These are phyloP conservation scores for Aquilaria malaccensis DNA, from an alignment of 345 rosid species.

Conservation along the genomic window DNA sequence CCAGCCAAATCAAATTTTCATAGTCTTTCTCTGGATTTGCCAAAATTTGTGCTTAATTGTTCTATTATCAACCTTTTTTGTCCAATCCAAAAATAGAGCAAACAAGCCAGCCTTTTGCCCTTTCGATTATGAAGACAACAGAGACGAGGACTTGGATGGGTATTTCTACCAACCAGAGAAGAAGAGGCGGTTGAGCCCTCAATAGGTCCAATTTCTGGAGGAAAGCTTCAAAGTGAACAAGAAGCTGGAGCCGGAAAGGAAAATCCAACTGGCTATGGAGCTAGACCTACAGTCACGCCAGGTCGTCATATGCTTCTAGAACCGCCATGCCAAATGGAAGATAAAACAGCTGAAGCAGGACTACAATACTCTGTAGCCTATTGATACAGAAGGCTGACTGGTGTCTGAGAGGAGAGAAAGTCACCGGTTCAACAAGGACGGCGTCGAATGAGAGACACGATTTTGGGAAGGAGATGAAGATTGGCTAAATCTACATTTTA, in stretches of 20 bases:
- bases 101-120: slow-evolving; percentile 19
- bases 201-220: slow-evolving; percentile 61
- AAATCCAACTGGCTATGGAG: slow-evolving; percentile 56
- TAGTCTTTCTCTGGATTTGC: no score
- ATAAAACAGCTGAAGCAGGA: slow-evolving; percentile 58
- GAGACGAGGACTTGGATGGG: slow-evolving; percentile 42
- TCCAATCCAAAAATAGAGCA: slow-evolving; percentile 13
- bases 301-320: slow-evolving; percentile 66
- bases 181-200: slow-evolving; percentile 38
- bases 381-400: no score
- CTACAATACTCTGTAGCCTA: slow-evolving; percentile 36
- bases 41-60: no score
- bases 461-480: no score
- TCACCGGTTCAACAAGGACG: no score
- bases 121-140: slow-evolving; percentile 33
- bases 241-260: slow-evolving; percentile 62
- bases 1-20: no score
- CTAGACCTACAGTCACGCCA: slow-evolving; percentile 65
- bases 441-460: no score
- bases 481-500: no score
- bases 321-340: slow-evolving; percentile 58
- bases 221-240: slow-evolving; percentile 49
- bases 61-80: not conserved
- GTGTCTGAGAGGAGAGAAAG: no score
- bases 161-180: slow-evolving; percentile 38